Evolutionary conservation across 2,329 filamentous ascomycete genomes (phyloP).

Genomic region (Apiospora hydei): DNA sequence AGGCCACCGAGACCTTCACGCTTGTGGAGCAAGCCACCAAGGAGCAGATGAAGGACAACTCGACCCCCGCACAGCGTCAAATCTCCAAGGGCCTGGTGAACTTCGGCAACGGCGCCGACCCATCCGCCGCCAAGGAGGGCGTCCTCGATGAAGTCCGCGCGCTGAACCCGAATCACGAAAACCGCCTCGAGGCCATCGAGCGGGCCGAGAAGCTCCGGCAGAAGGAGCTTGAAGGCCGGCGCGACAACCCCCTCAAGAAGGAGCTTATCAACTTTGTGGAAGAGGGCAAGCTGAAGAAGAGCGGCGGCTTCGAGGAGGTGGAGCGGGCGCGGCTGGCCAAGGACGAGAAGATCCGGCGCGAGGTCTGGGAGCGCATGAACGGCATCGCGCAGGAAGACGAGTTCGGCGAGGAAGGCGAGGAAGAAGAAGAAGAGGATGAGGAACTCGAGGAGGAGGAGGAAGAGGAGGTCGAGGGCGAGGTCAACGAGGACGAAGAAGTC

Average conservation of each 20-base stretch:
- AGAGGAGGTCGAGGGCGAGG: conserved; percentile 2
- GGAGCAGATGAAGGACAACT: conserved; percentile 85
- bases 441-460: neutral
- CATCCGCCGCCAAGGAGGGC: conserved; percentile 84
- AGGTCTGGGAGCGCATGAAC: conserved; percentile 76
- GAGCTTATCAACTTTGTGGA: conserved; percentile 87
- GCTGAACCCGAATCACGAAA: conserved; percentile 92
- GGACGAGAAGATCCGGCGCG: conserved; percentile 84
- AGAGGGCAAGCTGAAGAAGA: conserved; percentile 94
- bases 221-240: conserved; percentile 82
- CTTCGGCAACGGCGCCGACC: conserved; percentile 67
- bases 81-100: conserved; percentile 64
- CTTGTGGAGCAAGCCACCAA: conserved; percentile 98
- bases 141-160: conserved; percentile 93
- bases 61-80: conserved; percentile 58
- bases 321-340: conserved; percentile 84
- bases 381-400: conserved; percentile 51
- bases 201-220: conserved; percentile 92
- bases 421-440: neutral
- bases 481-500: neutral
- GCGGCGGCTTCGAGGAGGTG: conserved; percentile 91
- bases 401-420: conserved; percentile 8
- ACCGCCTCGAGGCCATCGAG: conserved; percentile 92
- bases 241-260: conserved; percentile 79
- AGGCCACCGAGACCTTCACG: conserved; percentile 90